Conservation (phyloP, 2,329 filamentous ascomycete species). For the Ophiostoma quercus region DNA sequence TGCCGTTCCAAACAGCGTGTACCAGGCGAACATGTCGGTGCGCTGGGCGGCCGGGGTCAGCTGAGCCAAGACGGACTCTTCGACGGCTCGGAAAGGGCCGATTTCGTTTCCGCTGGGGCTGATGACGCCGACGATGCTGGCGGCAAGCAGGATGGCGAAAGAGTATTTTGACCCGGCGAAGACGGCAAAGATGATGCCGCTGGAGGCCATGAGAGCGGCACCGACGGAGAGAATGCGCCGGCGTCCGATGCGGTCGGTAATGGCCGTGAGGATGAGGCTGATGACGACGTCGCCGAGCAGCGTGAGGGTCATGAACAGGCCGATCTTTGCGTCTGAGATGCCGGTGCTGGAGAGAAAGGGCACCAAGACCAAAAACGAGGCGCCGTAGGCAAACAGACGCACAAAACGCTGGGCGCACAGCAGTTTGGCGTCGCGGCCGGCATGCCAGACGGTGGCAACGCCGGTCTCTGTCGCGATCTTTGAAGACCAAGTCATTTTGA, state of each 20-base stretch:
- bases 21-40: slow-evolving; percentile 59
- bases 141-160: slow-evolving; percentile 55
- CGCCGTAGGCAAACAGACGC: slow-evolving; percentile 59
- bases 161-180: slow-evolving; percentile 47
- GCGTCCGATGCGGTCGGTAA: slow-evolving; percentile 53
- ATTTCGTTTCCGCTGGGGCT: slow-evolving; percentile 62
- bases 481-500: slow-evolving; percentile 4
- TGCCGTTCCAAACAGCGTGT: slow-evolving; percentile 52
- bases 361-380: slow-evolving; percentile 53
- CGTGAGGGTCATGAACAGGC: slow-evolving; percentile 62
- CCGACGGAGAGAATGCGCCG: slow-evolving; percentile 50
- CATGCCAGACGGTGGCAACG: slow-evolving; percentile 39
- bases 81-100: slow-evolving; percentile 57
- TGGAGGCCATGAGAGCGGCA: slow-evolving; percentile 50
- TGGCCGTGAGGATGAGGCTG: slow-evolving; percentile 53
- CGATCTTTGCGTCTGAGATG: slow-evolving; percentile 48
- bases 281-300: slow-evolving; percentile 55
- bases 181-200: slow-evolving; percentile 53
- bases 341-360: slow-evolving; percentile 49
- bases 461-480: slow-evolving; percentile 38
- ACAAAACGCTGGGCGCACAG: slow-evolving; percentile 56
- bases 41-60: slow-evolving; percentile 44
- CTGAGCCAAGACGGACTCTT: slow-evolving; percentile 57
- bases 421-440: slow-evolving; percentile 49
- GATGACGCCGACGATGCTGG: slow-evolving; percentile 57